Percentiles rank a stretch among this genome's conserved stretches.
Evolutionary conservation across 345 rosid species (phyloP).

Genomic region (Cardiospermum halicacabum): DNA sequence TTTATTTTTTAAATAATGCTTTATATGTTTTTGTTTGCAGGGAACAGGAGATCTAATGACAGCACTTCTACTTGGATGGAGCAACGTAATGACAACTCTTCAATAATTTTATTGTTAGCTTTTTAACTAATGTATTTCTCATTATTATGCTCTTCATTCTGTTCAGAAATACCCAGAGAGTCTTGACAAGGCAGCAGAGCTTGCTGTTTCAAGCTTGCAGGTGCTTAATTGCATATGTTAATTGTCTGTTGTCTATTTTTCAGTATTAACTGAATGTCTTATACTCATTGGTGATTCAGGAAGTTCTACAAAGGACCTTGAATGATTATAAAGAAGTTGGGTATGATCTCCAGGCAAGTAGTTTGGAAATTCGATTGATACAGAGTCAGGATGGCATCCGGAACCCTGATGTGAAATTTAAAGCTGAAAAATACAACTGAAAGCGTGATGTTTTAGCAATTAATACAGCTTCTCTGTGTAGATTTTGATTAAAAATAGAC

Average conservation of each 20-base stretch:
- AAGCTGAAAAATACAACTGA: slow-evolving; percentile 48
- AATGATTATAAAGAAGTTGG: slow-evolving; percentile 59
- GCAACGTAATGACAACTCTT: slow-evolving; percentile 58
- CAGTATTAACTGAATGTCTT: not conserved
- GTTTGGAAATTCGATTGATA: slow-evolving; percentile 85
- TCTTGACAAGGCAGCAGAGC: slow-evolving; percentile 85
- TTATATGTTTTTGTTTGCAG: slow-evolving; percentile 33
- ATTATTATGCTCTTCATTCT: slow-evolving; percentile 6
- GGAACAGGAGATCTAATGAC: slow-evolving; percentile 99
- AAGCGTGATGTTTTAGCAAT: not conserved
- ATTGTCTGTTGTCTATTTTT: not conserved
- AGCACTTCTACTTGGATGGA: slow-evolving; percentile 98
- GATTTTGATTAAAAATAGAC: too few species aligned
- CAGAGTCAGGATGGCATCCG: slow-evolving; percentile 93
- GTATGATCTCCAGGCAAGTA: slow-evolving; percentile 62
- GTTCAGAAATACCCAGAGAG: slow-evolving; percentile 79
- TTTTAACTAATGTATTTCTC: not conserved
- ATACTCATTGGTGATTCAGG: slow-evolving; percentile 37
- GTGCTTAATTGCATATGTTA: slow-evolving; percentile 25
- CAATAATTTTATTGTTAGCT: not conserved
- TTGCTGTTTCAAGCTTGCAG: slow-evolving; percentile 97
- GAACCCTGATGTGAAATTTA: slow-evolving; percentile 50
- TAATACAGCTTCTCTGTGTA: too few species aligned
- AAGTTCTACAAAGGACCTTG: slow-evolving; percentile 68
- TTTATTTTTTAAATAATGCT: too few species aligned